Percentiles rank a stretch among this genome's conserved stretches.
Evolutionary conservation across 257 asterid genomes (phyloP).

Genomic region (Nicotiana undulata): DNA sequence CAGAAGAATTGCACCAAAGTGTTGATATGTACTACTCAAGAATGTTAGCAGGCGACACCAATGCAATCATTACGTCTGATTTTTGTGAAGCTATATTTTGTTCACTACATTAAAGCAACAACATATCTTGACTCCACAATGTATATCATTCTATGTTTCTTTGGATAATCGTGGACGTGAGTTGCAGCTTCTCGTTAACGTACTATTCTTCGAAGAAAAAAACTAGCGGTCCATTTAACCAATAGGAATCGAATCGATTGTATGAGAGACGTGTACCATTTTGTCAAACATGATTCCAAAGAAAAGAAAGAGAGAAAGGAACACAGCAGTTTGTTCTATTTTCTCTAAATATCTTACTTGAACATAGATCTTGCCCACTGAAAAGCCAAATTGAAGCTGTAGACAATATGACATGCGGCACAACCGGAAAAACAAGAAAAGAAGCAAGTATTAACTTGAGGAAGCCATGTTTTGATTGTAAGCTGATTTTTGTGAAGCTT

Average conservation of each 20-base stretch:
- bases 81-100: background rate
- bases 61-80: too few species aligned
- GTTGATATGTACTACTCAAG: background rate
- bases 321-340: background rate
- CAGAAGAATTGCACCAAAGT: background rate
- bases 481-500: background rate
- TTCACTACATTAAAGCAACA: background rate
- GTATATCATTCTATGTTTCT: background rate
- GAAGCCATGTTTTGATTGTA: background rate
- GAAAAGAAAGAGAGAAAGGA: background rate
- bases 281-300: background rate
- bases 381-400: constrained; percentile 16
- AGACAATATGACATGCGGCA: constrained; percentile 14
- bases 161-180: background rate
- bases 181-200: background rate
- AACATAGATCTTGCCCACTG: constrained; percentile 53
- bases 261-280: background rate
- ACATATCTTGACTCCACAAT: background rate
- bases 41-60: background rate
- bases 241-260: background rate
- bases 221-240: background rate
- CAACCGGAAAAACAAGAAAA: constrained; percentile 10
- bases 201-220: background rate
- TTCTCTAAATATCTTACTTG: constrained; percentile 42
- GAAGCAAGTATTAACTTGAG: background rate